These are phyloP conservation scores for Cladophialophora yegresii DNA, from an alignment of 2,329 filamentous ascomycete species.

Conservation along the genomic window DNA sequence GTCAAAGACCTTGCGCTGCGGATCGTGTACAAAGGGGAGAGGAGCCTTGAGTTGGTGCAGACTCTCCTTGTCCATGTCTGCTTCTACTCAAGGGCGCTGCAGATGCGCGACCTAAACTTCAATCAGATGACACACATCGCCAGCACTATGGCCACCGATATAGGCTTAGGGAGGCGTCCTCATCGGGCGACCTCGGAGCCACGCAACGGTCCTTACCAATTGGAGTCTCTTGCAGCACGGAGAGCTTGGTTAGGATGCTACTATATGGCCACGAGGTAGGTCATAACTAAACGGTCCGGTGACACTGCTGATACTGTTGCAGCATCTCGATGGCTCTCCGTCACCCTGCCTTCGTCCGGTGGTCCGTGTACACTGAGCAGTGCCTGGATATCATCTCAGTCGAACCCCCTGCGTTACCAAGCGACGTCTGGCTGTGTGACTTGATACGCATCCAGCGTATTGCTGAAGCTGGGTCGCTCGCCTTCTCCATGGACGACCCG, in stretches of 20 bases:
- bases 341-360: constrained; percentile 59
- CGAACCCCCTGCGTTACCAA: constrained; percentile 57
- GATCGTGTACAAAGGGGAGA: constrained; percentile 72
- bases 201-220: constrained; percentile 41
- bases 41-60: constrained; percentile 80
- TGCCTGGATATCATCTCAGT: constrained; percentile 59
- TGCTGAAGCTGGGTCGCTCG: constrained; percentile 66
- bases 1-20: constrained; percentile 73
- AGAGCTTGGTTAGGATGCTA: constrained; percentile 64
- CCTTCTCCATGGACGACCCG: constrained; percentile 68
- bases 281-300: neutral
- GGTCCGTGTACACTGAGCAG: constrained; percentile 65
- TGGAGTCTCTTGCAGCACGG: constrained; percentile 56
- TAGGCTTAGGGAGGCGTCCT: constrained; percentile 68
- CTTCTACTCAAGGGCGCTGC: constrained; percentile 85
- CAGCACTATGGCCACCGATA: constrained; percentile 77
- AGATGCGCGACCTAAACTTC: constrained; percentile 83
- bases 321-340: constrained; percentile 59
- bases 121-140: constrained; percentile 82
- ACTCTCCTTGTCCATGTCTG: constrained; percentile 70
- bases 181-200: constrained; percentile 43
- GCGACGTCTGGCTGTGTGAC: constrained; percentile 59
- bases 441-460: constrained; percentile 63
- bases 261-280: constrained; percentile 57
- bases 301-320: neutral